A percentile compares a stretch with the other conserved stretches of the same genome.
phyloP scores from a whole-genome alignment of 768 basidiomycete species.

The Lentinula guzmanii region DNA sequence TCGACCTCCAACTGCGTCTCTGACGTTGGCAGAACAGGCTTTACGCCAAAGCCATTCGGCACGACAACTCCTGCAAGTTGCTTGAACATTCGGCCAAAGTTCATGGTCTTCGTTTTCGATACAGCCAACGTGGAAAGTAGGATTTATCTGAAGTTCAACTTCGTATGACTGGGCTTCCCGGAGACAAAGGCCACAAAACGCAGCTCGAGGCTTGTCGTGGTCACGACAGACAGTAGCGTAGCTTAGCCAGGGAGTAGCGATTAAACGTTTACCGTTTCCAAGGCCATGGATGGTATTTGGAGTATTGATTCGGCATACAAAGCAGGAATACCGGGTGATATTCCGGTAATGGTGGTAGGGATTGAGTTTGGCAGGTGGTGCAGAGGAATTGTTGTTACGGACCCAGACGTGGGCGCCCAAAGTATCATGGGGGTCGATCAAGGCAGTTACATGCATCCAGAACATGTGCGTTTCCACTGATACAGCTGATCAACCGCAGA shows the following conservation, averaged over 20 bases:
- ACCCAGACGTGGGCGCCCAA: conserved; percentile 44
- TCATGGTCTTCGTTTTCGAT: conserved; percentile 71
- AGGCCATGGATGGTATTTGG: conserved; percentile 49
- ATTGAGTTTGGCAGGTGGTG: conserved; percentile 31
- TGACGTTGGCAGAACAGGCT: background rate
- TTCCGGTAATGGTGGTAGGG: conserved; percentile 60
- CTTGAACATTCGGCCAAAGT: conserved; percentile 56
- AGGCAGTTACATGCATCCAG: conserved; percentile 58
- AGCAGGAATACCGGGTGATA: conserved; percentile 49
- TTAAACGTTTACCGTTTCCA: conserved; percentile 38
- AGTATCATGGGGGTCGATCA: conserved; percentile 58
- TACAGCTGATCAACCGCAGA: background rate
- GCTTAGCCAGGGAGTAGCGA: conserved; percentile 36
- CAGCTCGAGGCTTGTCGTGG: conserved; percentile 45
- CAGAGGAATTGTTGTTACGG: conserved; percentile 29
- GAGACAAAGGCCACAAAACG: conserved; percentile 66
- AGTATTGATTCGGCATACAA: conserved; percentile 64
- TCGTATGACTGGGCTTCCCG: conserved; percentile 50
- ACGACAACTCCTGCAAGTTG: conserved; percentile 66
- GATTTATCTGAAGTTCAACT: conserved; percentile 15
- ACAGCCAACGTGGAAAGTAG: conserved; percentile 35
- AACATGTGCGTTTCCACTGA: conserved; percentile 66
- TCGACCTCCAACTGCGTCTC: background rate
- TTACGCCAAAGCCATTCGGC: conserved; percentile 53
- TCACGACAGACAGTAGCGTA: conserved; percentile 53